Evolutionary conservation across 1,139 yeast genomes (phyloP).

Genomic region (Debaryomycetaceae sp.): DNA sequence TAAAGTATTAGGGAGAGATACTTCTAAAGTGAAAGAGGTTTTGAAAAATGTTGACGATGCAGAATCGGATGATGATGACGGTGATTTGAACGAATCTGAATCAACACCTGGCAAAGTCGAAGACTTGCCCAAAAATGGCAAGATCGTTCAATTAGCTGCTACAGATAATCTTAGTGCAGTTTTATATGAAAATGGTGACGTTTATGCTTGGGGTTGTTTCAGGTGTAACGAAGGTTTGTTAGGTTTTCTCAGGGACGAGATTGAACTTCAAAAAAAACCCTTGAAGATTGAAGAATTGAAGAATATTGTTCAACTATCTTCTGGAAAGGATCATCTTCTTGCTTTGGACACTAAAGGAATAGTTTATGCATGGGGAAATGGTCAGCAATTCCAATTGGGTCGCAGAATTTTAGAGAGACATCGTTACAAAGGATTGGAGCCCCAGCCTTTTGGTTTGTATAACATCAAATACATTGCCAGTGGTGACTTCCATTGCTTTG

Average conservation of each 20-base stretch:
- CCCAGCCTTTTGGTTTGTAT: slow-evolving; percentile 74
- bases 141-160: slow-evolving; percentile 82
- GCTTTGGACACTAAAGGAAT: slow-evolving; percentile 82
- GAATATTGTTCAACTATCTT: slow-evolving; percentile 79
- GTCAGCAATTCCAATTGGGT: slow-evolving; percentile 90
- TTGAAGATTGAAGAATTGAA: slow-evolving; percentile 57
- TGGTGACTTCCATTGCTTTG: slow-evolving; percentile 96
- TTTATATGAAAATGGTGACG: slow-evolving; percentile 75
- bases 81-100: slow-evolving; percentile 82
- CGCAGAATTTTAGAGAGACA: slow-evolving; percentile 77
- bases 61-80: slow-evolving; percentile 62
- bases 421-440: slow-evolving; percentile 64
- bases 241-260: slow-evolving; percentile 67
- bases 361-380: slow-evolving; percentile 97
- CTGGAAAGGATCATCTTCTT: slow-evolving; percentile 88
- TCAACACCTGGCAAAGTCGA: slow-evolving; percentile 82
- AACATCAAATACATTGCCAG: slow-evolving; percentile 78
- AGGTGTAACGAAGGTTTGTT: slow-evolving; percentile 88
- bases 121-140: slow-evolving; percentile 52
- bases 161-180: slow-evolving; percentile 89
- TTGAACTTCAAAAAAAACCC: slow-evolving; percentile 66
- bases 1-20: slow-evolving; percentile 86
- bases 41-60: slow-evolving; percentile 63
- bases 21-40: slow-evolving; percentile 59
- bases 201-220: slow-evolving; percentile 98